A percentile compares a stretch with the other conserved stretches of the same genome.
These are phyloP conservation scores for Tetracladium setigerum DNA, from an alignment of 495 filamentous ascomycete species.

Conservation along the genomic window DNA sequence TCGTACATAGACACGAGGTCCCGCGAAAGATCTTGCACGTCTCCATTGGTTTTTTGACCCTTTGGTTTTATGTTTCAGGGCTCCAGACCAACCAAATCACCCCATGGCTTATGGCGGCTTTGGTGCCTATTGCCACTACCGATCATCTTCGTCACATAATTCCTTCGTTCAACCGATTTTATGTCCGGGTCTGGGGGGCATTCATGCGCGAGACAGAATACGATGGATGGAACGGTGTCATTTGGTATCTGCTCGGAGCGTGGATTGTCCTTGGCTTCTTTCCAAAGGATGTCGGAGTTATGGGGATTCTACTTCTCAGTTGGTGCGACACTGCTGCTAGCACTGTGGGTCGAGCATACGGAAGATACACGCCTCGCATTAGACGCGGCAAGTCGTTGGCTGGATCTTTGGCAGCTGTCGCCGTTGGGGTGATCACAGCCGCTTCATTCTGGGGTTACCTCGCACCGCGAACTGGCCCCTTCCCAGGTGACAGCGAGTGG, in stretches of 20 bases:
- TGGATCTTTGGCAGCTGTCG: conserved; percentile 74
- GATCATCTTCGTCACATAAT: conserved; percentile 79
- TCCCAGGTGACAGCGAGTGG: conserved; percentile 53
- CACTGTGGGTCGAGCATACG: conserved; percentile 83
- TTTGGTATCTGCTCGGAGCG: conserved; percentile 89
- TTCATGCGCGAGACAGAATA: conserved; percentile 97
- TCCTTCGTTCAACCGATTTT: conserved; percentile 74
- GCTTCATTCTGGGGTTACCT: conserved; percentile 82
- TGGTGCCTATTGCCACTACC: conserved; percentile 81
- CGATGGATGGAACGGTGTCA: conserved; percentile 86
- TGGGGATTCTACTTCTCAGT: conserved; percentile 80
- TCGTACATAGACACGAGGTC: conserved; percentile 72
- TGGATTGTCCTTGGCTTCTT: conserved; percentile 80
- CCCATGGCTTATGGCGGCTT: conserved; percentile 68
- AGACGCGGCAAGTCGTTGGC: conserved; percentile 86
- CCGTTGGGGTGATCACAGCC: conserved; percentile 74
- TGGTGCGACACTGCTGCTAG: conserved; percentile 98
- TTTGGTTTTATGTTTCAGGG: conserved; percentile 73
- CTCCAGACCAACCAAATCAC: conserved; percentile 67
- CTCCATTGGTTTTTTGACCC: conserved; percentile 89
- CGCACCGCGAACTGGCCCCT: conserved; percentile 59
- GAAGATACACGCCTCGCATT: conserved; percentile 78
- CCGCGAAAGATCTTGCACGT: conserved; percentile 76
- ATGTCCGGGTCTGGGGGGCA: conserved; percentile 75
- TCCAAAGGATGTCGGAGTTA: conserved; percentile 89